Base-by-base conservation (phyloP, 2,329 filamentous ascomycete genomes). In the Trichoderma semiorbis region DNA sequence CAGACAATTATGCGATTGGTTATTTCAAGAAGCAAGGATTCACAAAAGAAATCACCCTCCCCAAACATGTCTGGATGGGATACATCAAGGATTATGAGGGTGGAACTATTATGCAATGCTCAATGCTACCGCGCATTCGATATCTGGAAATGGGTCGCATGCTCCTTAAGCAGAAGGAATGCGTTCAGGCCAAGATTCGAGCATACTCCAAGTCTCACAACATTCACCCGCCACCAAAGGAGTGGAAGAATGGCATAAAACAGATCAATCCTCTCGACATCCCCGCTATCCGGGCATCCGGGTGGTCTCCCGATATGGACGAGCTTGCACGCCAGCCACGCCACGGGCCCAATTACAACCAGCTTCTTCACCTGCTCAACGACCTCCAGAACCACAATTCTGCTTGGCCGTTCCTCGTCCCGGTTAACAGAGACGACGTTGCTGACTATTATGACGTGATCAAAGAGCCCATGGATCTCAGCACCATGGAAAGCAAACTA, bases 41-140 rank as follows among this genome's bases (percentile, higher is more conserved):
- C 79, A 98, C 96, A 2, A 99, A 99, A 80, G 95, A 99, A 77
- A 98, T 99, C 74, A 97, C 95, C 0, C 89, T 99, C 1, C 93
- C 96, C 72, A 92, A 91, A 77, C 90, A 91, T 3, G 91, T 94
- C 4, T 99, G 96, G 96, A 98, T 98, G 96, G 96, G 96, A 3
- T 99, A 98, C 78, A 99, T 99, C 85, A 99, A 99, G 80, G 96
- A 99, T 80, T 99, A 99, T 81, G 96, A 99, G 82, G 96, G 96
- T 72, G 96, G 96, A 72, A 99, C 96, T 0, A 97, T 99, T 73
- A 99, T 99, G 96, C 96, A 99, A 83, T 99, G 96, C 79, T 94
- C 92, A 67, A 98, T 99, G 96, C 88, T 99, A 24, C 95, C 95
- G 8, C 93, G 92, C 74, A 94, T 98, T 69, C 92, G 96, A 64